These are phyloP conservation scores for Globisporangium solare DNA, from an alignment of 352 stramenopile genomes.

Conservation along the genomic window DNA sequence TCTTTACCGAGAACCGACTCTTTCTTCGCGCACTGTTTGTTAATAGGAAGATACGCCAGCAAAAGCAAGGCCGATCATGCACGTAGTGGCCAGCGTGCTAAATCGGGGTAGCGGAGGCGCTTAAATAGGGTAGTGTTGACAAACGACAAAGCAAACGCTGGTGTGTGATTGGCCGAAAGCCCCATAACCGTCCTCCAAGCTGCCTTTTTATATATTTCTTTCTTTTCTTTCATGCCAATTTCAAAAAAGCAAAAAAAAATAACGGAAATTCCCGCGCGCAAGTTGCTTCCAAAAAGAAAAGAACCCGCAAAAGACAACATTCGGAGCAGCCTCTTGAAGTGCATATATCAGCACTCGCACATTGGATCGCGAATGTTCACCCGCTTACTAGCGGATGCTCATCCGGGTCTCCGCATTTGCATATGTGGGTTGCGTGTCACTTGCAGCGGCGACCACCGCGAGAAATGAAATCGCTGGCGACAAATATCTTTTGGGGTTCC, in stretches of 20 bases:
- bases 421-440: background rate
- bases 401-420: background rate
- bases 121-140: background rate
- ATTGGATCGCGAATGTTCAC: too few species aligned
- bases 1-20: background rate
- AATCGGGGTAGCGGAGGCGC: background rate
- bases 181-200: background rate
- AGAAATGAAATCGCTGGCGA: too few species aligned
- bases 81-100: background rate
- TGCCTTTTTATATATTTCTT: background rate
- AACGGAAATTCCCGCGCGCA: background rate
- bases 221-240: background rate
- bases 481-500: too few species aligned
- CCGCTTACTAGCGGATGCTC: too few species aligned
- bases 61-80: background rate
- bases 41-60: slow-evolving; percentile 1
- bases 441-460: too few species aligned
- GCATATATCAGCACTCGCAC: background rate
- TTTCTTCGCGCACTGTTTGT: background rate
- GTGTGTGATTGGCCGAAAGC: background rate
- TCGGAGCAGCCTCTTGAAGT: background rate
- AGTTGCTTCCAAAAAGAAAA: background rate
- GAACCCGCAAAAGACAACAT: background rate
- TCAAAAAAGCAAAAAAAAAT: background rate
- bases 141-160: background rate